phyloP scores from a whole-genome alignment of 2,329 filamentous ascomycete species.

The Bipolaris sorokiniana region DNA sequence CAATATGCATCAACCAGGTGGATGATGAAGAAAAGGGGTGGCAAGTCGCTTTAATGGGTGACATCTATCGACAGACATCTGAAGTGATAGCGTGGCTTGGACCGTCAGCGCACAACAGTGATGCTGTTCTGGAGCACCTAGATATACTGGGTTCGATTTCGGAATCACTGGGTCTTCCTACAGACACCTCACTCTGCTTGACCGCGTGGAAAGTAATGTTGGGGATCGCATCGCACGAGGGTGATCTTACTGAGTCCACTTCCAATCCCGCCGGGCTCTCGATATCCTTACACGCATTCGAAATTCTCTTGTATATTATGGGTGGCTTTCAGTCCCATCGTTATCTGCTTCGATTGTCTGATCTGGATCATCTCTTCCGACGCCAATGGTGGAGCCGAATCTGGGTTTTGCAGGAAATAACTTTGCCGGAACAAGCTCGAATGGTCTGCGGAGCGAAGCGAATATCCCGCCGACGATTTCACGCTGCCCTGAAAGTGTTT shows the following conservation, averaged over 20 bases:
- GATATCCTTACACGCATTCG: background rate
- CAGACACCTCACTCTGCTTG: background rate
- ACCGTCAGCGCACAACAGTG: constrained; percentile 2
- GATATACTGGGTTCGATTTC: background rate
- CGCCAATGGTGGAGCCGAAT: constrained; percentile 23
- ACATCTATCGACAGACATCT: constrained; percentile 13
- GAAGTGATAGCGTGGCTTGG: constrained; percentile 20
- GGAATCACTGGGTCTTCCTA: background rate
- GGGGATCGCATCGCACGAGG: background rate
- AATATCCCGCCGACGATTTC: background rate
- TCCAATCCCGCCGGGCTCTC: no score
- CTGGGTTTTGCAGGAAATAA: constrained; percentile 27
- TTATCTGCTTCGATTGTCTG: background rate
- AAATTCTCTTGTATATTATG: background rate
- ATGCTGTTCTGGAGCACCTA: background rate
- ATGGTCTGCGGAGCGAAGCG: constrained; percentile 18
- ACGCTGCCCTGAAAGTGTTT: background rate
- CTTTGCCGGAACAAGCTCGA: constrained; percentile 13
- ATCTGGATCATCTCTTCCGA: constrained; percentile 10
- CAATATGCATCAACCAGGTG: constrained; percentile 2
- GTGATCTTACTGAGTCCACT: no score
- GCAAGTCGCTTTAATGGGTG: constrained; percentile 22
- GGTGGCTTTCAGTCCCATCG: background rate
- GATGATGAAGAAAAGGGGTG: constrained; percentile 13
- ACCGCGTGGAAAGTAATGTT: background rate